Evolutionary conservation across 768 basidiomycete species (phyloP), one percentile per base, ranked within the genome.

Genomic region (Suillus placidus): DNA sequence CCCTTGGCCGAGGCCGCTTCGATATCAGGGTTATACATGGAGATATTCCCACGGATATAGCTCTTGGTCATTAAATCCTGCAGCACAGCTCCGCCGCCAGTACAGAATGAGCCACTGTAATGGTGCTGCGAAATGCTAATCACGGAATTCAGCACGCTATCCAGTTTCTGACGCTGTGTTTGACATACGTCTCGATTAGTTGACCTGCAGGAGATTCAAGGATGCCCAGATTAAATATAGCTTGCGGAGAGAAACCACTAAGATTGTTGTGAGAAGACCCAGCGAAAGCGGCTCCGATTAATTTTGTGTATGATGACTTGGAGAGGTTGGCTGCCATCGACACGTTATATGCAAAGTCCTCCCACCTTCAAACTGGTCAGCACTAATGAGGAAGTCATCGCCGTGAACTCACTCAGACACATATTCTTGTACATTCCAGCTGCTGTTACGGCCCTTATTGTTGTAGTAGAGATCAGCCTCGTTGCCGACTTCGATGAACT

Each of bases 11-110:
- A 74, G 1, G 84, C 82, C 7, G 84, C 86, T 8, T 75, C 70
- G 58, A 90, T 85, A 71, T 91, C 89, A 3, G 85, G 79, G 32
- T 71, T 70, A 66, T 83, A 89, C 16, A 69, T 47, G 3, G 83
- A 78, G 38, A 91, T 73, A 70, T 91, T 92, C 47, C 85, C 76
- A 68, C 88, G 79, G 35, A 86, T 80, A 55, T 81, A 81, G 6
- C 79, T 71, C 70, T 91, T 91, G 37, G 83, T 84, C 88, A 91
- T 90, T 61, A 92, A 77, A 67, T 88, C 86, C 69, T 86, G 83
- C 13, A 92, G 74, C 40, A 87, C 72, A 32, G 83, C 84, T 32
- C 78, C 80, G 49, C 73, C 82, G 18, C 89, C 89, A 7, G 76
- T 67, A 67, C 88, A 89, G 72, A 88, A 90, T 3, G 85, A 83